A percentile compares a stretch with the other conserved stretches of the same genome.
These are phyloP conservation scores for Hippophae rhamnoides DNA, from an alignment of 306 rosid species.

Conservation along the genomic window DNA sequence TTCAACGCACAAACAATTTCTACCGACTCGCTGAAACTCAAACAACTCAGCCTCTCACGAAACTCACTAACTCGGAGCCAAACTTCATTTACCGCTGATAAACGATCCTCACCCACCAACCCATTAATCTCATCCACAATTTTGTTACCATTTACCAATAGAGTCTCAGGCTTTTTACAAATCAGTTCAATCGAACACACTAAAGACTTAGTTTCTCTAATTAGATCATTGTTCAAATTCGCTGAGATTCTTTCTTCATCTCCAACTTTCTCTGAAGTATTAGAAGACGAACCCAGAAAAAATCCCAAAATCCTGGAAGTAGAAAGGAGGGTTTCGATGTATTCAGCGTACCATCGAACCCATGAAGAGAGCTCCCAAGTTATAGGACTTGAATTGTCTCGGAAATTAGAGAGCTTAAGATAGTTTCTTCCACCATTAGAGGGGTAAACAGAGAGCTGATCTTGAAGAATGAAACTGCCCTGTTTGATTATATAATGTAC, in stretches of 20 bases:
- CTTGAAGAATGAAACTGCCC: slow-evolving; percentile 78
- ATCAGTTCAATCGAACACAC: slow-evolving; percentile 34
- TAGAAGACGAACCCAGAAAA: slow-evolving; percentile 28
- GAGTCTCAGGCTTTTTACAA: slow-evolving; percentile 34
- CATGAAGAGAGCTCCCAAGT: slow-evolving; percentile 71
- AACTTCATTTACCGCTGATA: slow-evolving; percentile 22
- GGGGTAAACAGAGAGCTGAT: slow-evolving; percentile 77
- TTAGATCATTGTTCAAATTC: slow-evolving; percentile 28
- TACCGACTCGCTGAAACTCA: slow-evolving; percentile 57
- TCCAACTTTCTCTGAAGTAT: slow-evolving; percentile 10
- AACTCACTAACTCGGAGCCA: slow-evolving; percentile 40
- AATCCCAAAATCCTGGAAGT: slow-evolving; percentile 44
- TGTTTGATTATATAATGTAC: slow-evolving; percentile 50
- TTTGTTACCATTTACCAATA: slow-evolving; percentile 14
- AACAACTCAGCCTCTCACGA: slow-evolving; percentile 37
- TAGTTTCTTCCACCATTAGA: slow-evolving; percentile 69
- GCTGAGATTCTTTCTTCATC: slow-evolving; percentile 37
- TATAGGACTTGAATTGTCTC: slow-evolving; percentile 32
- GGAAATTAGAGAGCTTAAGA: slow-evolving; percentile 83
- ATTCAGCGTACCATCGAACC: slow-evolving; percentile 77
- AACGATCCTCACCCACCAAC: slow-evolving; percentile 41
- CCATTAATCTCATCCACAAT: slow-evolving; percentile 39
- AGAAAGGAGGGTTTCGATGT: slow-evolving; percentile 44
- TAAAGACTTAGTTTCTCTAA: slow-evolving; percentile 44
- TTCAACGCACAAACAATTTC: slow-evolving; percentile 55